Evolutionary conservation across 2,329 filamentous ascomycete genomes (phyloP), one percentile per base, ranked within the genome.

Genomic region (Metarhizium brunneum): DNA sequence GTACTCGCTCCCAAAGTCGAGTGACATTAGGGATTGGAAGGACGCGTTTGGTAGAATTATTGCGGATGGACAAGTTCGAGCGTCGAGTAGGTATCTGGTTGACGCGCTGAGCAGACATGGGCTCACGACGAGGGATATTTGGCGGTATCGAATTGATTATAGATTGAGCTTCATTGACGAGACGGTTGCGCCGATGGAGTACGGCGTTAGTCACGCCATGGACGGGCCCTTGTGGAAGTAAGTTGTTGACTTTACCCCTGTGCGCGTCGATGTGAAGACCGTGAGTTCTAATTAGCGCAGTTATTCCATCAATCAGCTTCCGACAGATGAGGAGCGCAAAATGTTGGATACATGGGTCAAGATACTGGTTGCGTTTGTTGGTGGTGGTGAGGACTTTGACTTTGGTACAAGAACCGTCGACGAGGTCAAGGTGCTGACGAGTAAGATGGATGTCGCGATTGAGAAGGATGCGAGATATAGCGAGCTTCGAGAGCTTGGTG

Each of bases 211-310:
- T 0, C 72, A 75, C 58, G 69, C 70, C 4, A 74, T 73, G 72
- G 72, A 75, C 42, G 69, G 67, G 49, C 70, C 72, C 0, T 66
- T 75, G 32, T 75, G 72, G 72, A 75, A 74, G 71, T 74, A 54
- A 64, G 69, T 64, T 1, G 25, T 2, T 3, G 25, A 8, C 18
- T 35, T 42, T 35, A 7, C 1, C 7, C 10, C 2, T 20, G 7
- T 16, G 30, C n/a, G n/a, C 40, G 4, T n/a, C 1, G 11, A n/a
- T 7, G 40, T 50, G 53, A 62, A 16, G 2, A 13, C 6, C 5
- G 20, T 4, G 16, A 7, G 5, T 18, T 3, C 8, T 48, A 30
- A 48, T 30, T 4, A 6, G 14, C 20, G 29, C 8, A 62, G 73
- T 53, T 76, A 71, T 56, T 67, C 70, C 0, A 69, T 75, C 13